Evolutionary conservation across 495 filamentous ascomycete species (phyloP), one percentile per base, ranked within the genome.

Genomic region (Podospora fimiseda): DNA sequence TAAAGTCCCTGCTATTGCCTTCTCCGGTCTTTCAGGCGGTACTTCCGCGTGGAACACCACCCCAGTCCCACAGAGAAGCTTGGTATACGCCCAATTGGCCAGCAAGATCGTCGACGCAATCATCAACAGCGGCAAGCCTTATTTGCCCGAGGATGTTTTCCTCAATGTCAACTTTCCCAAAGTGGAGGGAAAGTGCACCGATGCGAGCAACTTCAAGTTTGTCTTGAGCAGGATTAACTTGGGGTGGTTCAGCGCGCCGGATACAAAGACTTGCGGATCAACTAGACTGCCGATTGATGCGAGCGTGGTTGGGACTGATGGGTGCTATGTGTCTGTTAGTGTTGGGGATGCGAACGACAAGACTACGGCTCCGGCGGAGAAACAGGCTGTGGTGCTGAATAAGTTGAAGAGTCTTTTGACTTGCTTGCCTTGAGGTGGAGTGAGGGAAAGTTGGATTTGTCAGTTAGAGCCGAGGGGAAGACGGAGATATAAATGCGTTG

Each of bases 161-260:
- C 71, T 88, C 43, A 87, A 86, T 52, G 81, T 87, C 48, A 87
- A 88, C 63, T 86, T 81, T 60, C 77, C 78, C 2, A 64, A 67
- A 9, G 74, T 81, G 11, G 67, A 59, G 2, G 70, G 65, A 2
- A 62, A 64, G 37, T 86, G 84, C 61, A 67, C 61, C 2, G 63
- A 59, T 4, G 59, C 72, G 0, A 60, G 65, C 4, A 68, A 82
- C 41, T 83, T 83, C 67, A 74, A 74, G 45, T 88, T 81, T 58
- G 75, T 86, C 1, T 59, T 86, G 20, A 80, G 74, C 42, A 69
- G 83, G 14, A 82, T 86, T 57, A 74, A 80, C 51, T 52, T 69
- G 6, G 78, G 79, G 0, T 15, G 76, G 0, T 60, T 82, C 50
- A 78, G 78, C n/a, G 62, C 59, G 0, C 64, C 62, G 5, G 84